Conservation (phyloP, 768 basidiomycete genomes). For the Naganishia randhawae region DNA sequence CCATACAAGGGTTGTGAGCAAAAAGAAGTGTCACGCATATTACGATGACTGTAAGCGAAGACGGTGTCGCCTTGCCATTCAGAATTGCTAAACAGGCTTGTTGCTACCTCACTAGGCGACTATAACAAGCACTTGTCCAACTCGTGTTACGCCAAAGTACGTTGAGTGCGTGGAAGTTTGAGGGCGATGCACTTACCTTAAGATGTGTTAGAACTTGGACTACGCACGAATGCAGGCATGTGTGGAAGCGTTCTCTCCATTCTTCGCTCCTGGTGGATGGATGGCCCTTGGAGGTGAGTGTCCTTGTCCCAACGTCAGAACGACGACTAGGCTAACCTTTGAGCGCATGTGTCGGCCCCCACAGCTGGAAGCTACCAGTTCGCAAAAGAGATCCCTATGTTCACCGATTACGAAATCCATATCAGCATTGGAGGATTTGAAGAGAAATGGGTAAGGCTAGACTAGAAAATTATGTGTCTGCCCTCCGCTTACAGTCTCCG, state of each 20-base stretch:
- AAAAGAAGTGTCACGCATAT: constrained; percentile 10
- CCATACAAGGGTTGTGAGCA: constrained; percentile 16
- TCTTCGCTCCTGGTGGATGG: constrained; percentile 28
- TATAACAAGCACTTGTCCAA: constrained; percentile 33
- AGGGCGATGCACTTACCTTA: background rate
- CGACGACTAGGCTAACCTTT: background rate
- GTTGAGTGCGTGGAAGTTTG: background rate
- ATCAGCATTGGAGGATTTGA: constrained; percentile 48
- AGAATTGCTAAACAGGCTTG: background rate
- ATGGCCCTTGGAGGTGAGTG: constrained; percentile 30
- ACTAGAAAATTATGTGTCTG: background rate
- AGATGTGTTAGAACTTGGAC: constrained; percentile 24
- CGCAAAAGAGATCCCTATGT: constrained; percentile 50
- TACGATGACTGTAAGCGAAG: constrained; percentile 31
- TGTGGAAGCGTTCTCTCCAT: constrained; percentile 27
- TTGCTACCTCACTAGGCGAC: constrained; percentile 19
- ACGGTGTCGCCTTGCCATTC: background rate
- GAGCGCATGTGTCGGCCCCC: background rate
- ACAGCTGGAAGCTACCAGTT: constrained; percentile 35
- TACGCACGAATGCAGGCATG: constrained; percentile 27
- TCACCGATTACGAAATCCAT: constrained; percentile 46
- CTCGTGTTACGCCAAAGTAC: constrained; percentile 30
- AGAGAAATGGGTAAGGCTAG: constrained; percentile 47
- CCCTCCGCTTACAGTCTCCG: background rate
- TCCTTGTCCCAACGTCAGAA: background rate